Evolutionary conservation across 2,329 filamentous ascomycete species (phyloP).

Genomic region (Fusarium burgessii): DNA sequence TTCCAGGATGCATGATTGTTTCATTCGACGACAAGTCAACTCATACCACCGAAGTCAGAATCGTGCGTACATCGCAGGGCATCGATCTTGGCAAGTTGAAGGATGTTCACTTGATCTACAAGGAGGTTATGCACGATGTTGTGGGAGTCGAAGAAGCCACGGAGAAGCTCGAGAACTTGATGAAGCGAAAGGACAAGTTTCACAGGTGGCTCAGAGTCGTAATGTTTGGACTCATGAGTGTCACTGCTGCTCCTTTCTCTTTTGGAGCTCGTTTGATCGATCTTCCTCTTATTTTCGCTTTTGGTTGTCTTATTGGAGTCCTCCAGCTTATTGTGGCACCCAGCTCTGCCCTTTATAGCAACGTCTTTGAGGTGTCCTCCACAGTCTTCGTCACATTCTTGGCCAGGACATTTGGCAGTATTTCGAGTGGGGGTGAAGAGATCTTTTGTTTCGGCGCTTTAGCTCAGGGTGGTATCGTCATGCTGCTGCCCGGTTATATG

Average conservation of each 20-base stretch:
- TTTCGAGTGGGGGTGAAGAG: slow-evolving; percentile 53
- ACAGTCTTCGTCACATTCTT: slow-evolving; percentile 72
- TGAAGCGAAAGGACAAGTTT: slow-evolving; percentile 67
- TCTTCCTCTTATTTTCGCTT: slow-evolving; percentile 75
- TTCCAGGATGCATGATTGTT: slow-evolving; percentile 92
- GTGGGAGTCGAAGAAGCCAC: slow-evolving; percentile 70
- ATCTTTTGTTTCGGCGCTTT: slow-evolving; percentile 75
- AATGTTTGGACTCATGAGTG: slow-evolving; percentile 79
- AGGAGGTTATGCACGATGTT: slow-evolving; percentile 72
- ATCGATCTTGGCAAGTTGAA: slow-evolving; percentile 72
- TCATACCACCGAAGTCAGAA: slow-evolving; percentile 75
- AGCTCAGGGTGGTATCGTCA: slow-evolving; percentile 72
- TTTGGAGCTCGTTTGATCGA: slow-evolving; percentile 79
- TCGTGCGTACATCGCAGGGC: slow-evolving; percentile 69
- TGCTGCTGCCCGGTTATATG: slow-evolving; percentile 74
- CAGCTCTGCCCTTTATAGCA: slow-evolving; percentile 74
- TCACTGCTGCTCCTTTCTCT: slow-evolving; percentile 78
- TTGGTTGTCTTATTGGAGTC: slow-evolving; percentile 77
- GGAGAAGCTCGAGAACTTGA: slow-evolving; percentile 64
- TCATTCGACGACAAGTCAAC: slow-evolving; percentile 81
- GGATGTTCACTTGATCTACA: slow-evolving; percentile 72
- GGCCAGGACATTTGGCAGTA: slow-evolving; percentile 72
- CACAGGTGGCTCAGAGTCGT: slow-evolving; percentile 65
- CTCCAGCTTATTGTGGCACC: slow-evolving; percentile 78
- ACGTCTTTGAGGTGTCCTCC: slow-evolving; percentile 73